phyloP scores from a whole-genome alignment of 306 rosid genomes.

The Myrica gale region DNA sequence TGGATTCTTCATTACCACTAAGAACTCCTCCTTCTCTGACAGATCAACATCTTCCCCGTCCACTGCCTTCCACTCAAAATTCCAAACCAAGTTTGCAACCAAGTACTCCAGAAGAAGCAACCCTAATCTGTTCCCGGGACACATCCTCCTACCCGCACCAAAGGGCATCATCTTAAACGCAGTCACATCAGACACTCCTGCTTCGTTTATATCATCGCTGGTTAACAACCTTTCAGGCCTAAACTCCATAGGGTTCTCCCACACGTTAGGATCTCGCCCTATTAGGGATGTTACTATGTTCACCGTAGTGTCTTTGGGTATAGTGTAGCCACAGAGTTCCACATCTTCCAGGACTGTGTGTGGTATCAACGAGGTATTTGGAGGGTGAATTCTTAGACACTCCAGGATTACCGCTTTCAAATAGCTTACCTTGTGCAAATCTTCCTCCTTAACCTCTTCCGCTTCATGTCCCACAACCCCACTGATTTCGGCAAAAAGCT shows the following conservation, averaged over 20 bases:
- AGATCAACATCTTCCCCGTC: neutral
- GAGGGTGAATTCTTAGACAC: neutral
- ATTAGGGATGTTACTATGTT: neutral
- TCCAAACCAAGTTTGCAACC: neutral
- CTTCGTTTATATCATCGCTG: neutral
- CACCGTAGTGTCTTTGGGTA: neutral
- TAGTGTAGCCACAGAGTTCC: neutral
- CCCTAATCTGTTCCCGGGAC: neutral
- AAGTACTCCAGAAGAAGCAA: neutral
- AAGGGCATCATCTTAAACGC: constrained; percentile 3
- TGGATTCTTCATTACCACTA: neutral
- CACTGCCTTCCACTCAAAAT: neutral
- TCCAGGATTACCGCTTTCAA: neutral
- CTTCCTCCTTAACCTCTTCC: neutral
- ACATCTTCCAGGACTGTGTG: neutral
- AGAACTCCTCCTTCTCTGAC: constrained; percentile 2
- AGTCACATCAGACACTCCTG: neutral
- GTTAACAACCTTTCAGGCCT: neutral
- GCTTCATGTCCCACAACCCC: neutral
- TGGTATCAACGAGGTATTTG: neutral
- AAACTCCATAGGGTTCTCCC: neutral
- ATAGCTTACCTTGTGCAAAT: neutral
- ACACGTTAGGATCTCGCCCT: neutral
- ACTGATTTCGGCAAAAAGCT: neutral
- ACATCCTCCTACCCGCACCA: constrained; percentile 3